Base-by-base conservation (phyloP, 2,329 filamentous ascomycete genomes). In the Parasarocladium wereldwijsianum region DNA sequence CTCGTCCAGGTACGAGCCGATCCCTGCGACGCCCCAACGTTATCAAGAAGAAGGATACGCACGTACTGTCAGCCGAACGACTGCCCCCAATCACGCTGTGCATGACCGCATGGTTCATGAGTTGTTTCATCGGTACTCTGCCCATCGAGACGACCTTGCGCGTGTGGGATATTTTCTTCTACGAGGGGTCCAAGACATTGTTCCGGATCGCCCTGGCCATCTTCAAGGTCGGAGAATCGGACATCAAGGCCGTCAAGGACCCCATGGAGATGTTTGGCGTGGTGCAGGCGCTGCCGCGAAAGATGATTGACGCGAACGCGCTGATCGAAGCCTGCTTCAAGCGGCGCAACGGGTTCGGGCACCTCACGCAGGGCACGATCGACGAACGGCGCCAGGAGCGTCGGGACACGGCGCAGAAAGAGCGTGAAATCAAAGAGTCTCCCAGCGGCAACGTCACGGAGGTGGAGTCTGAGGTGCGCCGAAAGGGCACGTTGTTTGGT, bases 61-160 rank as follows among this genome's bases (percentile, higher is more conserved):
- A 24, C 51, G 44, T 24, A 11, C 55, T 56, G 26, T 52, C 59
- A 8, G 58, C 56, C 4, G 55, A 58, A 29, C 68, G 79, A 4
- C 66, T 94, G 8, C 87, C 87, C 0, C 86, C 87, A 9, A 87
- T 96, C 40, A 90, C 83, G 1, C 66, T 96, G 5, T 92, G 85
- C 41, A 84, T 90, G 52, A 93, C 86, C 8, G 82, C 86, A 4
- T 96, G 87, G 87, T 92, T 96, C 52, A 94, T 96, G 87, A 92
- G 82, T 28, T 81, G 90, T 43, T 94, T 90, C 51, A 90, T 94
- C 36, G 85, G 86, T 31, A 93, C 83, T 1, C 60, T 96, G 12
- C 87, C 87, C 2, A 85, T 93, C 37, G 87, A 96, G 55, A 84
- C 79, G 12, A 87, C 86, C 0, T 66, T 94, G 12, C 78, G 87